Evolutionary conservation across 1,284 basidiomycete genomes (phyloP), one percentile per base, ranked within the genome.

Genomic region (Trichosporon sp.): DNA sequence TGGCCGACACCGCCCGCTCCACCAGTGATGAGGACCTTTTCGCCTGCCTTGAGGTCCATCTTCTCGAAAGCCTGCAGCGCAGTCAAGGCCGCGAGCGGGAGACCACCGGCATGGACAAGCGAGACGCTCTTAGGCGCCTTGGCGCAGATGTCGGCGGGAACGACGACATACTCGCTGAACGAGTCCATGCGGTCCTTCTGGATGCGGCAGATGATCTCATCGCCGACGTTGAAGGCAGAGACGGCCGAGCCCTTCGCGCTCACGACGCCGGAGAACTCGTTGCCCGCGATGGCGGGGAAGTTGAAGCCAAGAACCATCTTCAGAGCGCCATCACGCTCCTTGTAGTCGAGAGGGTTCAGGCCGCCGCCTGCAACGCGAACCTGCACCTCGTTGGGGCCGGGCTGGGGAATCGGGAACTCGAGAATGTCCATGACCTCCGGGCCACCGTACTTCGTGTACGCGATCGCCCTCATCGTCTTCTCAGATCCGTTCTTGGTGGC

Each of bases 1-100:
- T 81, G 72, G 0, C 84, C 84, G 36, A 84, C 82, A 7, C 78
- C 74, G 11, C 80, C 78, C 11, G 82, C 74, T 13, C 82, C 83
- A 19, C 78, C 80, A 72, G 82, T 82, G 34, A 84, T 73, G 27
- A 84, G 70, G 54, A 80, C 64, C 37, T 73, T 59, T 31, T 71
- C 70, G 36, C 65, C 67, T 0, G 60, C 40, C 52, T 60, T 62
- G 46, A 70, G 60, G 5, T 63, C 59, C 29, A 71, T 61, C n/a
- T 11, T 2, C 57, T 70, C 64, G 32, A 71, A 65, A 9, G 27
- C 56, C 62, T 70, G 70, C 2, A 36, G n/a, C 7, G 67, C 65
- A 1, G 70, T 71, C 16, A 70, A 59, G 19, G 62, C 63, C 2
- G 69, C 65, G 19, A 71, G 67, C 0, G 69, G 70, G 9, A 71